Evolutionary conservation across 306 rosid genomes (phyloP).

Genomic region (Lagenaria siceraria): DNA sequence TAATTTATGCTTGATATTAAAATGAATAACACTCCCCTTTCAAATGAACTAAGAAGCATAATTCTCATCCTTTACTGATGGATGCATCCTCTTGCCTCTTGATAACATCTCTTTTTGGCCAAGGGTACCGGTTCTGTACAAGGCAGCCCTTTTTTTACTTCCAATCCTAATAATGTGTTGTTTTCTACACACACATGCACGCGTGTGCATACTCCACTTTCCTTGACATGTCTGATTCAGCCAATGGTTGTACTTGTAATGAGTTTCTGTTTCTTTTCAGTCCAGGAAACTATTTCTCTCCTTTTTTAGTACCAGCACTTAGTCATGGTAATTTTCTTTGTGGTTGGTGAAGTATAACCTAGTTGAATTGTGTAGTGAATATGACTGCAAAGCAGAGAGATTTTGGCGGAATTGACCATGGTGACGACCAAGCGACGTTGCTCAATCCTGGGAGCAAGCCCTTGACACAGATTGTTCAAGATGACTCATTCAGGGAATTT

Average conservation of each 20-base stretch:
- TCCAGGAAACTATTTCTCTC: background rate
- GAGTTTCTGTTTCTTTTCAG: background rate
- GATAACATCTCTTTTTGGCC: background rate
- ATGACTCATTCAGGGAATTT: constrained; percentile 92
- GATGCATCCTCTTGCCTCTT: background rate
- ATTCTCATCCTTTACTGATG: background rate
- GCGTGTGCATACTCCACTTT: background rate
- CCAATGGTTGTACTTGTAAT: background rate
- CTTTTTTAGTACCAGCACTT: background rate
- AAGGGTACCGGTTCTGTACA: background rate
- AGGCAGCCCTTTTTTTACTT: background rate
- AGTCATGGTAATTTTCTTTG: constrained; percentile 7
- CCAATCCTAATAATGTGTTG: background rate
- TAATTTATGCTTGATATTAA: background rate
- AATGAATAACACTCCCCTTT: background rate
- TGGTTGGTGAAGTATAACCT: constrained; percentile 14
- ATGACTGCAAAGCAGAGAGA: constrained; percentile 65
- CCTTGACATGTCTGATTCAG: background rate
- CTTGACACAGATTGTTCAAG: constrained; percentile 85
- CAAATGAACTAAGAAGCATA: too few species aligned
- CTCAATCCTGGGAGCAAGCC: constrained; percentile 66
- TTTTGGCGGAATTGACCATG: constrained; percentile 76
- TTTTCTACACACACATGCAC: background rate
- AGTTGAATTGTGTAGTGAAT: constrained; percentile 41
- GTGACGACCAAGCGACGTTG: constrained; percentile 90